Conservation (phyloP, 805 yeast genomes). For the Starmera pachycereana region DNA sequence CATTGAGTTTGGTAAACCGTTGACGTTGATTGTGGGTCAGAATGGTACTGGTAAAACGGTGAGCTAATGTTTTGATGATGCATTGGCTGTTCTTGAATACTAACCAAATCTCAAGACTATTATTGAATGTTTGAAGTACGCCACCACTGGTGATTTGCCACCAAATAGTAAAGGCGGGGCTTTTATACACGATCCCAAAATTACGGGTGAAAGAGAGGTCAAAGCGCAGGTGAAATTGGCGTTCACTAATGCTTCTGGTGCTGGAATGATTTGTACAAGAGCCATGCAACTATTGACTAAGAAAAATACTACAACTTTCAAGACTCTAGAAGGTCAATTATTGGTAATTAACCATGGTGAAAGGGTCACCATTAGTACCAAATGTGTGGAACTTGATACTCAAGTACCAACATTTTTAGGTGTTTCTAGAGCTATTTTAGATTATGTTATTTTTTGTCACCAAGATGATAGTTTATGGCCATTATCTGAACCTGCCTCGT, state of each 20-base stretch:
- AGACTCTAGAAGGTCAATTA: conserved; percentile 85
- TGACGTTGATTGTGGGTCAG: conserved; percentile 89
- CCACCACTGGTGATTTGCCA: conserved; percentile 92
- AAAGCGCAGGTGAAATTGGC: conserved; percentile 88
- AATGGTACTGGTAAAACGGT: conserved; percentile 93
- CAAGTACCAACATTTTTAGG: conserved; percentile 80
- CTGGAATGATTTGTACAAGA: conserved; percentile 78
- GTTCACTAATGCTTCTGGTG: conserved; percentile 61
- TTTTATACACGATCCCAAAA: conserved; percentile 84
- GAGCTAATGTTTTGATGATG: conserved; percentile 3
- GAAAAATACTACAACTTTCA: conserved; percentile 59
- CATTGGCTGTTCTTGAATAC: not conserved
- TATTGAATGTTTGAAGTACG: conserved; percentile 87
- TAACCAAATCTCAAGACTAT: conserved; percentile 37
- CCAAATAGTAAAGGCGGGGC: conserved; percentile 97
- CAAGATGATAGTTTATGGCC: conserved; percentile 99
- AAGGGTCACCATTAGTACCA: conserved; percentile 65
- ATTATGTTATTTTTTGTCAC: conserved; percentile 92
- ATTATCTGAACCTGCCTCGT: conserved; percentile 74
- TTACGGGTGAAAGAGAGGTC: conserved; percentile 65
- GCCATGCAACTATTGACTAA: conserved; percentile 67
- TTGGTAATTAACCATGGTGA: conserved; percentile 57
- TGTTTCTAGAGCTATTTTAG: conserved; percentile 77
- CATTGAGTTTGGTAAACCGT: conserved; percentile 80
- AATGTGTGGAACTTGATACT: conserved; percentile 73